These are phyloP conservation scores for Trichosanthes cucumerina DNA, from an alignment of 306 rosid species.

Conservation along the genomic window DNA sequence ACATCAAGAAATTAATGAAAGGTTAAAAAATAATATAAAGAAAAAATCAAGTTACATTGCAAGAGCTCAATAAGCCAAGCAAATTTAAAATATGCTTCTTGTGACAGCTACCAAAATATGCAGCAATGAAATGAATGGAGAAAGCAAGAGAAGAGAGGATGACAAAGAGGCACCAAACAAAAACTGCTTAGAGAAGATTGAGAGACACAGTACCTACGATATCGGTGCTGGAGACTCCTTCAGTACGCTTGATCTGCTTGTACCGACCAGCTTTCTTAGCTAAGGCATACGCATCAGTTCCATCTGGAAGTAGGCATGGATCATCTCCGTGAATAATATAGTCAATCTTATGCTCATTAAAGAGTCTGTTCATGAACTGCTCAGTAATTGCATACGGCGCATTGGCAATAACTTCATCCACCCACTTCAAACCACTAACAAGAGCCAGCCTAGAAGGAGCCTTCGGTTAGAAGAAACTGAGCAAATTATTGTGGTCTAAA, in stretches of 20 bases:
- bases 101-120: background rate
- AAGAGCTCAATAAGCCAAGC: background rate
- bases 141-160: background rate
- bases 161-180: background rate
- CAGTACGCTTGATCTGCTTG: conserved; percentile 98
- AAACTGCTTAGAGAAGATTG: conserved; percentile 14
- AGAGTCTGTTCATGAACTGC: conserved; percentile 81
- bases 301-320: conserved; percentile 99
- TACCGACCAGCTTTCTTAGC: conserved; percentile 96
- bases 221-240: conserved; percentile 98
- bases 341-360: conserved; percentile 87
- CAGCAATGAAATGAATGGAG: background rate
- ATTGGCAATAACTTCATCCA: conserved; percentile 87
- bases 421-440: conserved; percentile 98
- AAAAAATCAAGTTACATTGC: background rate
- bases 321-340: conserved; percentile 98
- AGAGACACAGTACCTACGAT: conserved; percentile 78
- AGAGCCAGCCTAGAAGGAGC: conserved; percentile 60
- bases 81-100: background rate
- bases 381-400: conserved; percentile 97
- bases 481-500: background rate
- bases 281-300: conserved; percentile 96
- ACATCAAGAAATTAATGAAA: conserved; percentile 14
- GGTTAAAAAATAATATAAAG: background rate
- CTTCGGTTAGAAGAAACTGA: conserved; percentile 13